phyloP scores from a whole-genome alignment of 805 yeast genomes.

The Nakazawaea peltata region DNA sequence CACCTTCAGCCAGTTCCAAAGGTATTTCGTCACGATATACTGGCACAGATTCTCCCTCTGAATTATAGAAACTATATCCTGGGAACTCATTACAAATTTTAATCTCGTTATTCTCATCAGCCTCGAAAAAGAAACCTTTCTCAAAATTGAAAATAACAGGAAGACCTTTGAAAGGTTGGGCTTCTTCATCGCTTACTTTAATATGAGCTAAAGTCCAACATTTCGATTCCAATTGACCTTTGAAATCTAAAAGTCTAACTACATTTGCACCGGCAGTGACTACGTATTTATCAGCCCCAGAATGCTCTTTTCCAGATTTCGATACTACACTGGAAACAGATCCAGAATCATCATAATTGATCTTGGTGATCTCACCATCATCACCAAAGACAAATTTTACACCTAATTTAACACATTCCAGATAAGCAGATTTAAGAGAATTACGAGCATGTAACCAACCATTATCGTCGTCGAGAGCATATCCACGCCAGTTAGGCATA shows the following conservation, averaged over 20 bases:
- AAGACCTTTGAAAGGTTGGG: conserved; percentile 9
- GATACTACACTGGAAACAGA: background rate
- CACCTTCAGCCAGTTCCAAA: conserved; percentile 7
- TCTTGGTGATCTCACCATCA: conserved; percentile 8
- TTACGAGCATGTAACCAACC: conserved; percentile 25
- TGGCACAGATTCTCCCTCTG: conserved; percentile 9
- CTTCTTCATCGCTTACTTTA: conserved; percentile 14
- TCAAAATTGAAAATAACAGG: conserved; percentile 16
- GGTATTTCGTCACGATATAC: conserved; percentile 8
- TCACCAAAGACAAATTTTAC: conserved; percentile 17
- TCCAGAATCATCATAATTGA: background rate
- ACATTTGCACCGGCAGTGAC: conserved; percentile 26
- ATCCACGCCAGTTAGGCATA: conserved; percentile 10
- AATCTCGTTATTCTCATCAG: conserved; percentile 14
- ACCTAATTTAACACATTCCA: conserved; percentile 20
- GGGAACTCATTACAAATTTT: conserved; percentile 20
- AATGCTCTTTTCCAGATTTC: conserved; percentile 3
- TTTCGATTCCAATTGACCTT: conserved; percentile 13
- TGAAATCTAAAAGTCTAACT: conserved; percentile 16
- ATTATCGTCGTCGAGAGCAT: conserved; percentile 9
- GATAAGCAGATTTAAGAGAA: conserved; percentile 17
- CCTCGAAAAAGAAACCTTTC: conserved; percentile 17
- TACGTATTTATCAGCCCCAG: conserved; percentile 13
- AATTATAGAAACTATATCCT: conserved; percentile 14
- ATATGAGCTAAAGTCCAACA: conserved; percentile 17